Base-by-base conservation (phyloP, 805 yeast species). In the Pichia ethanolica region DNA sequence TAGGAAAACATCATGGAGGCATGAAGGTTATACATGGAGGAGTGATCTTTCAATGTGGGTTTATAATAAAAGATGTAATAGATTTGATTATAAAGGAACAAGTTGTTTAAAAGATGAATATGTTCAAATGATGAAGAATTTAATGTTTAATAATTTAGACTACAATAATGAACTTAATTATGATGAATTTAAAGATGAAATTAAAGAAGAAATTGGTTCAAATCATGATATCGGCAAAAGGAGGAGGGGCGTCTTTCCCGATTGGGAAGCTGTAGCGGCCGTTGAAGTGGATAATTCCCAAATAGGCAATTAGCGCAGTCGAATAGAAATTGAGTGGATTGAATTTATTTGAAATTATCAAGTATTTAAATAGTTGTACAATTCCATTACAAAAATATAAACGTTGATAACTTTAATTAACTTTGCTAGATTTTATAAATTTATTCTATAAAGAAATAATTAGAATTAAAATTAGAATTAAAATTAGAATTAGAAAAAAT, bases 31-130 rank as follows among this genome's bases (percentile, higher is more conserved):
- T 48, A 60, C 64, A 0, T 64, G 63, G 49, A 49, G 67, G 38
- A 46, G 46, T 3, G 46, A 49, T 8, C 48, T 59, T 28, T 44
- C 48, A 30, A 14, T 50, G 5, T 65, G 69, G 69, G 54, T 64
- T n/a, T 25, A 56, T 2, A 44, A 59, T 42, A 42, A 46, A 5
- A 33, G 47, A 1, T 64, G 69, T 49, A 38, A 44, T 4, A 20
- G 30, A 6, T 33, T 20, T 9, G 65, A 65, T 37, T 48, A 47
- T 3, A 52, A 53, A 20, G 67, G 71, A 1, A 42, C 67, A 66
- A 43, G 53, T 58, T 10, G 60, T 32, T 11, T 35, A 27, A 30
- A n/a, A 4, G 30, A 39, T 26, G 34, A 39, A n/a, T 44, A 35
- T 36, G 46, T 44, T 5, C 10, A 27, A 7, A 13, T 10, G 41